phyloP scores from a whole-genome alignment of 192 early-diverging fungal species.

The Pecoramyces ruminantium region DNA sequence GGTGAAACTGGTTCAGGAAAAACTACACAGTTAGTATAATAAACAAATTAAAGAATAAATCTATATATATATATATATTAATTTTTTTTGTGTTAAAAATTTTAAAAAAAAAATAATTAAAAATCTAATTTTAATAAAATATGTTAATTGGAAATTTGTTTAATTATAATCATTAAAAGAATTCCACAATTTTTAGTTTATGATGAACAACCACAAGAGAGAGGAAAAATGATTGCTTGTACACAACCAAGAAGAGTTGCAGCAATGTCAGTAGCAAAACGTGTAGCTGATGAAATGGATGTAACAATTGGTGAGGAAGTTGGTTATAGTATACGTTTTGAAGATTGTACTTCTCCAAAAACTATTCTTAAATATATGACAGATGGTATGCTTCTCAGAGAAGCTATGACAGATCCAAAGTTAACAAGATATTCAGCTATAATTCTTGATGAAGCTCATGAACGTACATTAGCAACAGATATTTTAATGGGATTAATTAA shows the following conservation, averaged over 20 bases:
- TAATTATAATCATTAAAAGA: constrained; percentile 27
- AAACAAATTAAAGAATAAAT: not conserved
- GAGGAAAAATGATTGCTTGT: constrained; percentile 87
- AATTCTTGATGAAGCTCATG: constrained; percentile 97
- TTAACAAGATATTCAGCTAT: constrained; percentile 81
- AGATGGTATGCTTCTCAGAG: constrained; percentile 96
- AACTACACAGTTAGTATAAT: constrained; percentile 70
- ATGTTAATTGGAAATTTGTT: too few species aligned
- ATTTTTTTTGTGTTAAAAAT: not conserved
- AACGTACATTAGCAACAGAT: constrained; percentile 88
- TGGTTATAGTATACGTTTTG: constrained; percentile 97
- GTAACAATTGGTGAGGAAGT: constrained; percentile 86
- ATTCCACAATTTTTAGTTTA: constrained; percentile 90
- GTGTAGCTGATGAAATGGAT: constrained; percentile 95
- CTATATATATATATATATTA: not conserved
- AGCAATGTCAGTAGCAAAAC: constrained; percentile 98
- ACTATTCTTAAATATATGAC: constrained; percentile 96
- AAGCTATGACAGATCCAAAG: constrained; percentile 88
- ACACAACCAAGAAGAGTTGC: constrained; percentile 98
- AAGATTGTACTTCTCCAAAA: constrained; percentile 69
- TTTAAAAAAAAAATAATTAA: not conserved
- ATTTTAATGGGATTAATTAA: constrained; percentile 98
- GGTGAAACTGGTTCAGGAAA: constrained; percentile 98
- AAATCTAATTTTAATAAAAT: not conserved
- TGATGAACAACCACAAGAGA: constrained; percentile 76